Base-by-base conservation (phyloP, 2,329 filamentous ascomycete genomes). In the Escovopsis weberi region DNA sequence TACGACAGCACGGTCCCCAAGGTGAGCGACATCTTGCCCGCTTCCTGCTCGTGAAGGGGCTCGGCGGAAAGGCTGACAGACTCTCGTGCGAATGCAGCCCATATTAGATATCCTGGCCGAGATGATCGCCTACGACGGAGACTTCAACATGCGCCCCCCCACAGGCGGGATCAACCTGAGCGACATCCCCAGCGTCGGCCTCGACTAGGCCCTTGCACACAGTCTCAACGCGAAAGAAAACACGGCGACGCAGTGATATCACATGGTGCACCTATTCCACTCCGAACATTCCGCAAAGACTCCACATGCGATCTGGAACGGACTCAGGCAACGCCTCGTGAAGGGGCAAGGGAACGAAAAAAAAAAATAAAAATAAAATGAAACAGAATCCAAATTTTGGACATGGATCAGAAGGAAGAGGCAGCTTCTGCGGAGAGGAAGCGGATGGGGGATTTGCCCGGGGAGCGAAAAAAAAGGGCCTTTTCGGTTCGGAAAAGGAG, bases 1-100 rank as follows among this genome's bases (percentile, higher is more conserved):
- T 98, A 98, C 66, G 91, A 98, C 65, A 94, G 94, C 77, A 96
- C 91, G 30, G 88, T 96, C 38, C 82, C 89, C 54, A 95, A 95
- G 83, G 88, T 86, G 54, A 48, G 56, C 39, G 28, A 12, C 33
- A 15, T 18, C 28, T 36, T 23, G 3, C 19, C 2, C 18, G 15
- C 18, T 19, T n/a, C 32, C 11, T 26, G 28, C 15, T 15, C 15
- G 15, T 15, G 15, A 15, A 15, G 15, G 15, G 15, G 15, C 15
- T 15, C 15, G 34, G 6, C 15, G 15, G 2, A 30, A 10, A 30
- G 18, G 33, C 39, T 38, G 37, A 32, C 42, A 19, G 26, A 15
- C 15, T 35, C 10, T 32, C 30, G 12, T 41, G 38, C 18, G 35
- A 33, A 15, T 15, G 15, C 50, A 91, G 83, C 80, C 88, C 48